Evolutionary conservation across 2,329 filamentous ascomycete species (phyloP).

Genomic region (Neonectria faginata): DNA sequence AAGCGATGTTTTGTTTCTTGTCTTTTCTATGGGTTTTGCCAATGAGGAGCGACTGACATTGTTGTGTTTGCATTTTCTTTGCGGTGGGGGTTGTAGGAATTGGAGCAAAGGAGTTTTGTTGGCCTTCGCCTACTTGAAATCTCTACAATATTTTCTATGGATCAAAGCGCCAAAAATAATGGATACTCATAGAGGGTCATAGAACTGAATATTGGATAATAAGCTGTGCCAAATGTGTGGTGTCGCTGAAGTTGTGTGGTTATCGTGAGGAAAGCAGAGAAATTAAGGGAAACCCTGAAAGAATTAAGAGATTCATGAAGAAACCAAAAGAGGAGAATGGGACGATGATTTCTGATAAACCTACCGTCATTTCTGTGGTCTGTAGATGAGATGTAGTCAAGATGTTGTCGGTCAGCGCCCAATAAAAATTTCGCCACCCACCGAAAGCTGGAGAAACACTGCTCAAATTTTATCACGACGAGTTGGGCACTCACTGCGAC

Average conservation of each 20-base stretch:
- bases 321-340: background rate
- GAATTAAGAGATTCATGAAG: background rate
- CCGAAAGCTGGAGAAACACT: slow-evolving; percentile 40
- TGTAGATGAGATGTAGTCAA: slow-evolving; percentile 15
- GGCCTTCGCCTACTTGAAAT: background rate
- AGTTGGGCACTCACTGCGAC: slow-evolving; percentile 27
- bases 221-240: background rate
- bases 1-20: slow-evolving; percentile 9
- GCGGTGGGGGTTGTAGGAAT: background rate
- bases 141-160: background rate
- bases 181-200: background rate
- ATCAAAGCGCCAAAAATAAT: background rate
- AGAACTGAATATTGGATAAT: background rate
- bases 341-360: background rate
- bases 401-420: slow-evolving; percentile 34
- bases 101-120: background rate
- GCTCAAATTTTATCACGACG: slow-evolving; percentile 39
- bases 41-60: background rate
- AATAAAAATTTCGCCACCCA: slow-evolving; percentile 44
- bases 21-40: background rate
- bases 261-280: background rate
- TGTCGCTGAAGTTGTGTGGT: background rate
- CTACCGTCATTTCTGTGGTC: background rate
- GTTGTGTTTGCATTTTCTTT: background rate
- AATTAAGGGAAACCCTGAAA: background rate